These are phyloP conservation scores for Microstegium vimineum DNA, from an alignment of 176 grass and related monocot species.

Conservation along the genomic window DNA sequence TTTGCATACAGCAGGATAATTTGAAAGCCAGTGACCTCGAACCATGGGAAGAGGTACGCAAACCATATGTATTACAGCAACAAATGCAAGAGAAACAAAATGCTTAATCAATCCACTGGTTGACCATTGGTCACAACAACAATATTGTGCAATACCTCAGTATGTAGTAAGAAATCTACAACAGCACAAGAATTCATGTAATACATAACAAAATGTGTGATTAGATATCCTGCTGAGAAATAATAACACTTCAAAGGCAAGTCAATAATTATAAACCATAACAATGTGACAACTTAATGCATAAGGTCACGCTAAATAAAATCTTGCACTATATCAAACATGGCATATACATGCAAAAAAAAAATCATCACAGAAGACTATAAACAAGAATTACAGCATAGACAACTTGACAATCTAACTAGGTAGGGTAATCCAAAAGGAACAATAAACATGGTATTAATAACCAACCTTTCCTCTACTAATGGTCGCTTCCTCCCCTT, in stretches of 20 bases:
- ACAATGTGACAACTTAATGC: neutral
- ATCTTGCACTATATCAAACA: neutral
- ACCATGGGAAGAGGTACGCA: neutral
- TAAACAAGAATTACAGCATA: neutral
- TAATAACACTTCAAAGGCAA: neutral
- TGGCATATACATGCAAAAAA: neutral
- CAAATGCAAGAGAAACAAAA: neutral
- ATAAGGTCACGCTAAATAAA: neutral
- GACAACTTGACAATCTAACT: neutral
- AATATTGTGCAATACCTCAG: neutral
- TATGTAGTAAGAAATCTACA: neutral
- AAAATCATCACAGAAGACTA: neutral
- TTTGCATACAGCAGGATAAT: neutral
- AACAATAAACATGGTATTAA: constrained; percentile 1
- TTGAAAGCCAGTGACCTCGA: neutral
- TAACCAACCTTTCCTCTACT: constrained; percentile 78
- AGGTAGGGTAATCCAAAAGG: neutral
- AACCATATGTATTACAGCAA: neutral
- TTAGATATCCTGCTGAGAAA: neutral
- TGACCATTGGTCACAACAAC: neutral
- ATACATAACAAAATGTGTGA: neutral
- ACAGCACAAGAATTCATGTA: neutral
- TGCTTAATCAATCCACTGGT: neutral
- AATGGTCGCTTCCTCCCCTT: constrained; percentile 80
- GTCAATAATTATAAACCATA: neutral